Percentiles rank a stretch among this genome's conserved stretches.
These are phyloP conservation scores for Aurinia saxatilis DNA, from an alignment of 345 rosid genomes.

Conservation along the genomic window DNA sequence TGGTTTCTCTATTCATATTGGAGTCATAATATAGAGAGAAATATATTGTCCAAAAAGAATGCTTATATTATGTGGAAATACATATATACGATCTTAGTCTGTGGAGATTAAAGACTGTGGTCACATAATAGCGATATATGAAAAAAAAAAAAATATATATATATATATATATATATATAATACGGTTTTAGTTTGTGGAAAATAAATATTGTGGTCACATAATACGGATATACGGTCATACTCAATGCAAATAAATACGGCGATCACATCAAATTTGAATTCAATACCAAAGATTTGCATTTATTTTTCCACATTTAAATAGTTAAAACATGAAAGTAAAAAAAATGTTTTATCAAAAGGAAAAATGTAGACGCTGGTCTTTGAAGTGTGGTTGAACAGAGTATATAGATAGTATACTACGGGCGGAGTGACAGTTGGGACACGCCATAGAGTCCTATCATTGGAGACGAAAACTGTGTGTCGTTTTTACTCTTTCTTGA, in stretches of 20 bases:
- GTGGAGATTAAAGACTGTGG: too few species aligned
- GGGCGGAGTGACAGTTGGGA: not conserved
- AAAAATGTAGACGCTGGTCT: too few species aligned
- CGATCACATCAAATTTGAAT: constrained; percentile 4
- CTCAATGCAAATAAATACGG: not conserved
- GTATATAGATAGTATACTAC: not conserved
- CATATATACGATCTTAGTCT: too few species aligned
- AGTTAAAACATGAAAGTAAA: not conserved
- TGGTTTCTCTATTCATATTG: not conserved
- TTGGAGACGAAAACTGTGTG: constrained; percentile 15
- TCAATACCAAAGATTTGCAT: not conserved
- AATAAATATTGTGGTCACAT: not conserved
- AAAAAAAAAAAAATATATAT: too few species aligned
- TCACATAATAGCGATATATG: too few species aligned
- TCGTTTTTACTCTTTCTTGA: too few species aligned
- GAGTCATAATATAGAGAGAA: too few species aligned
- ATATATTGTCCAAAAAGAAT: too few species aligned
- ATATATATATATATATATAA: too few species aligned
- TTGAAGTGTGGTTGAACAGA: constrained; percentile 3
- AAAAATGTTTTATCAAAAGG: too few species aligned
- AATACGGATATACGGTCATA: not conserved
- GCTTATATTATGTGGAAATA: too few species aligned
- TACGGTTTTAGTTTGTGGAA: too few species aligned
- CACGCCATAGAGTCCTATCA: not conserved
- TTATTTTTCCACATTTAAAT: not conserved